Base-by-base conservation (phyloP, 2,329 filamentous ascomycete species). In the Fusarium secorum region DNA sequence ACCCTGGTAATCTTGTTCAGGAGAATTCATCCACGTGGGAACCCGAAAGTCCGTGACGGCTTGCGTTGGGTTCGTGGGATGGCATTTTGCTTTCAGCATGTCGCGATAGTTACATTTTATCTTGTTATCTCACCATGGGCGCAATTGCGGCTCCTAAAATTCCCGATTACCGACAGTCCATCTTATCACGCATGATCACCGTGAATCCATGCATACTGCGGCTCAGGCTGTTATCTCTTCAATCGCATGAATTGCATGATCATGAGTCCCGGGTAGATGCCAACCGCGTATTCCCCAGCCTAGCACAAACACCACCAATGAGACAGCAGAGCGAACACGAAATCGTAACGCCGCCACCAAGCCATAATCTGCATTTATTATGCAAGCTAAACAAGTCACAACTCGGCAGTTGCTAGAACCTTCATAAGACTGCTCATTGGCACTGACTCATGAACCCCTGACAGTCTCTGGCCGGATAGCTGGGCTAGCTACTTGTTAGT, bases 361-460 rank as follows among this genome's bases (percentile, higher is more conserved):
- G 7, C 18, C 28, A 24, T 14, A 44, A 18, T n/a, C 26, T 44
- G 22, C n/a, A 45, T 57, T 45, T 32, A 30, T 18, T 17, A 46
- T 44, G 30, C 22, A 28, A 33, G 30, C 28, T 42, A 32, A 32
- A 18, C 20, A 46, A 33, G 13, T 28, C 22, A 32, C 14, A 54
- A 30, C n/a, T 9, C 28, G 33, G 41, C 26, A 44, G 38, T 24
- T 36, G 26, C 42, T 35, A n/a, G 33, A 24, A 11, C 33, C 3
- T 38, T 30, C 33, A 26, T 30, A 17, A 24, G 39, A 39, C 32
- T 30, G 26, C 9, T 38, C 33, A 44, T 35, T 32, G 17, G n/a
- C 24, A 33, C 49, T 67, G 64, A 67, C 64, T 68, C 64, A 59
- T 44, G 30, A 51, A 5, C 15, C 49, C 42, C 33, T 49, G 57